These are phyloP conservation scores for Pistacia integerrima DNA, from an alignment of 345 rosid species.

Conservation along the genomic window DNA sequence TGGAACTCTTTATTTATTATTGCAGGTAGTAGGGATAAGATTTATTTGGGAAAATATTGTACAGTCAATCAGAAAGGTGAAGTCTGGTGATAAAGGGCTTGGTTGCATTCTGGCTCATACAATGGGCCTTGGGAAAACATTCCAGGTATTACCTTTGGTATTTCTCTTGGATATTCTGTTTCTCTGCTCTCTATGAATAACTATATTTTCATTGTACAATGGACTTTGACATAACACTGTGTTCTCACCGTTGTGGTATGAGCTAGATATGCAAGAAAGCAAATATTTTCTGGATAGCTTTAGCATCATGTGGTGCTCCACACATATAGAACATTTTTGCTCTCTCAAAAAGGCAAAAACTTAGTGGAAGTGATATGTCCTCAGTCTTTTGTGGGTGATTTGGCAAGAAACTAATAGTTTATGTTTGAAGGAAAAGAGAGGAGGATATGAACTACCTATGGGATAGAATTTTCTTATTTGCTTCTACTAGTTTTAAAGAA, in stretches of 20 bases:
- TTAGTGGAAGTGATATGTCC: background rate
- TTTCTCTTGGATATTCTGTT: slow-evolving; percentile 6
- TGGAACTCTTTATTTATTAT: slow-evolving; percentile 26
- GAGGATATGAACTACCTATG: background rate
- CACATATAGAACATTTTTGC: background rate
- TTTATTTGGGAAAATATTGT: slow-evolving; percentile 99
- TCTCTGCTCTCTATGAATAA: background rate
- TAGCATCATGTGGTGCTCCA: background rate
- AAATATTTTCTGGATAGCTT: background rate
- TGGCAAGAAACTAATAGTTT: background rate
- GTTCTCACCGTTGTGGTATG: background rate
- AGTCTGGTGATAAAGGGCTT: slow-evolving; percentile 94
- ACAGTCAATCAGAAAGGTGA: slow-evolving; percentile 80
- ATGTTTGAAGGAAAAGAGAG: background rate
- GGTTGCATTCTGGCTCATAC: slow-evolving; percentile 99
- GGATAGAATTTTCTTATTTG: background rate
- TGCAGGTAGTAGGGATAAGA: slow-evolving; percentile 92
- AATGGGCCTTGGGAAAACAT: slow-evolving; percentile 99
- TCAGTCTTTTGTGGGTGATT: background rate
- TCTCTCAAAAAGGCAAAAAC: background rate
- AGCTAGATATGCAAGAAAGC: background rate
- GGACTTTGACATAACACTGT: too few species aligned
- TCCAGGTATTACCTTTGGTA: slow-evolving; percentile 63
- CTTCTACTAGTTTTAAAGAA: background rate
- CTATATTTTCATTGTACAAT: too few species aligned